Conservation (phyloP, 192 early-diverging fungal species). For the Backusella macrospora region DNA sequence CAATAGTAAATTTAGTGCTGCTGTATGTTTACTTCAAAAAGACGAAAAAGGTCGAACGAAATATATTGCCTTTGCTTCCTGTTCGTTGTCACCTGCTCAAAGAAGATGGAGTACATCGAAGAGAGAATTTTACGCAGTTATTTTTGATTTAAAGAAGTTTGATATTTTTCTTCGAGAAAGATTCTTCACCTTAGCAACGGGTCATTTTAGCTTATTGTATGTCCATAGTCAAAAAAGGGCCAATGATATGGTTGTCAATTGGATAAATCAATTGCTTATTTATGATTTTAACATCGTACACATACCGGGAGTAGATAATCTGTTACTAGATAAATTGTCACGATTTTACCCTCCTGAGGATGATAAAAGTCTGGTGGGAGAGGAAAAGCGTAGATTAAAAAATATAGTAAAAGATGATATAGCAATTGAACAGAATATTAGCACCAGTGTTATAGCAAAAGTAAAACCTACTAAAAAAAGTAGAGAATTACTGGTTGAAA, state of each 20-base stretch:
- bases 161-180: constrained; percentile 39
- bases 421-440: too few species aligned
- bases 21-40: constrained; percentile 30
- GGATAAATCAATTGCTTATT: too few species aligned
- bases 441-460: too few species aligned
- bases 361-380: neutral
- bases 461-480: too few species aligned
- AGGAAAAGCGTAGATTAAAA: neutral
- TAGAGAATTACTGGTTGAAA: too few species aligned
- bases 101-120: constrained; percentile 38
- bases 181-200: constrained; percentile 36
- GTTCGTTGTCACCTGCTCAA: constrained; percentile 28
- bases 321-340: too few species aligned
- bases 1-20: constrained; percentile 7
- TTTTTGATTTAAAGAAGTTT: constrained; percentile 24
- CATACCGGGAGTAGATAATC: too few species aligned
- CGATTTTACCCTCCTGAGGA: neutral
- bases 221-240: constrained; percentile 22
- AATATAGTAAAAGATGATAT: neutral
- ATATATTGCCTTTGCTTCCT: constrained; percentile 41
- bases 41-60: neutral
- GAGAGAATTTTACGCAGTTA: constrained; percentile 34
- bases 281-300: too few species aligned
- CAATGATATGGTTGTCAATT: too few species aligned
- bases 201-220: constrained; percentile 37